Conservation (phyloP, 2,329 filamentous ascomycete genomes). For the Diplodia seriata region DNA sequence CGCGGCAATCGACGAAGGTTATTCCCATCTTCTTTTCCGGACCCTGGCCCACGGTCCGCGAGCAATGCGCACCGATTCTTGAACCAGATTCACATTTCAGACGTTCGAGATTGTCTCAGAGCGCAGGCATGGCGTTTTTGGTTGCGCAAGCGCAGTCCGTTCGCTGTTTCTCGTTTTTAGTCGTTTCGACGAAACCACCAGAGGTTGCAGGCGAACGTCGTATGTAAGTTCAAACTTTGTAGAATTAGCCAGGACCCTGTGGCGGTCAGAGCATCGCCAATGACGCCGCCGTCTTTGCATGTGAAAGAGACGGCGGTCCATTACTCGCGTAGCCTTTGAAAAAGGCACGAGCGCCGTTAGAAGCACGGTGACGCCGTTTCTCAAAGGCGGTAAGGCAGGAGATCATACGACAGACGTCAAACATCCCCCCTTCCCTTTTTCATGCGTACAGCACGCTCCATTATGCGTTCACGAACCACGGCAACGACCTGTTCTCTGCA, state of each 20-base stretch:
- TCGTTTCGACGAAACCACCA: not conserved
- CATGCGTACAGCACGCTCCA: slow-evolving; percentile 5
- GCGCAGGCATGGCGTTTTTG: not conserved
- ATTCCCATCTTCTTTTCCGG: not conserved
- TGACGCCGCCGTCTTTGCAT: slow-evolving; percentile 2
- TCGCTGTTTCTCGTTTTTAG: not conserved
- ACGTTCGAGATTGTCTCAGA: slow-evolving; percentile 23
- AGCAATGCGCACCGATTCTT: not conserved
- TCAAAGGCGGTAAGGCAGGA: not conserved
- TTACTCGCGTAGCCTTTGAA: slow-evolving; percentile 17
- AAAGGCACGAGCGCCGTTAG: too few species aligned
- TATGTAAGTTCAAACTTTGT: slow-evolving; percentile 4
- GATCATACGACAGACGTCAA: not conserved
- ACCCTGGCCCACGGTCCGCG: not conserved
- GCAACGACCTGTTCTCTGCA: not conserved
- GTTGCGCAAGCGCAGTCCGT: not conserved
- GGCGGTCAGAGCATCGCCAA: not conserved
- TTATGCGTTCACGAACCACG: not conserved
- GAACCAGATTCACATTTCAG: slow-evolving; percentile 29
- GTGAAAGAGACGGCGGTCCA: not conserved
- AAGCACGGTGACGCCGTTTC: slow-evolving; percentile 3
- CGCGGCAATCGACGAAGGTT: not conserved
- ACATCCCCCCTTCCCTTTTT: not conserved
- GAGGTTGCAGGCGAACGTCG: slow-evolving; percentile 4
- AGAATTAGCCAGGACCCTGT: slow-evolving; percentile 5